phyloP scores from a whole-genome alignment of 257 asterid species.

The Nicotiana noctiflora region DNA sequence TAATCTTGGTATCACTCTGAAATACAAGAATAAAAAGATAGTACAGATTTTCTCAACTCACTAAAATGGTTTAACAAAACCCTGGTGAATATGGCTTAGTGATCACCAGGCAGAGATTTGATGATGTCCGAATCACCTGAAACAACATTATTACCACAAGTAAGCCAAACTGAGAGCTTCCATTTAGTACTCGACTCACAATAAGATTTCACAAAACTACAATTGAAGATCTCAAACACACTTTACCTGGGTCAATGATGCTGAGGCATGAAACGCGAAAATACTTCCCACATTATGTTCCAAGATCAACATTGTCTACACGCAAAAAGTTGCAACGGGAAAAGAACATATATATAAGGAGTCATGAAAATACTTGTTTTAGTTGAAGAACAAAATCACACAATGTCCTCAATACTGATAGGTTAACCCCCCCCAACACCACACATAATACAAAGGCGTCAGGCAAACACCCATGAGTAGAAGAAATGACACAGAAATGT shows the following conservation, averaged over 20 bases:
- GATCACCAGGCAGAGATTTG: conserved; percentile 55
- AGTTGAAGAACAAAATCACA: not conserved
- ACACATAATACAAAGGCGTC: not conserved
- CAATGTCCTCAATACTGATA: not conserved
- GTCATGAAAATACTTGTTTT: not conserved
- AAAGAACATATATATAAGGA: not conserved
- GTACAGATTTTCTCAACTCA: not conserved
- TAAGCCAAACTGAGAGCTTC: not conserved
- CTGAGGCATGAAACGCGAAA: conserved; percentile 76
- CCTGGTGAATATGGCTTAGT: conserved; percentile 19
- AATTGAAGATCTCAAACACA: not conserved
- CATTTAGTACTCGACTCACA: no score
- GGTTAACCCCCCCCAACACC: not conserved
- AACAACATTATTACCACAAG: not conserved
- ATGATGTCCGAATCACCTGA: conserved; percentile 77
- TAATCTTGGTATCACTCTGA: not conserved
- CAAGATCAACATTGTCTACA: conserved; percentile 73
- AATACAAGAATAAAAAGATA: not conserved
- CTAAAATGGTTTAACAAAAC: not conserved
- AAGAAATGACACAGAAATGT: not conserved
- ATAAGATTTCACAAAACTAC: not conserved
- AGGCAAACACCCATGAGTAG: not conserved
- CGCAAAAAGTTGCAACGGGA: not conserved
- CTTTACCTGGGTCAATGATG: conserved; percentile 57
- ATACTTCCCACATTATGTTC: conserved; percentile 71